phyloP scores from a whole-genome alignment of 495 filamentous ascomycete genomes.

The Cercophora scortea region DNA sequence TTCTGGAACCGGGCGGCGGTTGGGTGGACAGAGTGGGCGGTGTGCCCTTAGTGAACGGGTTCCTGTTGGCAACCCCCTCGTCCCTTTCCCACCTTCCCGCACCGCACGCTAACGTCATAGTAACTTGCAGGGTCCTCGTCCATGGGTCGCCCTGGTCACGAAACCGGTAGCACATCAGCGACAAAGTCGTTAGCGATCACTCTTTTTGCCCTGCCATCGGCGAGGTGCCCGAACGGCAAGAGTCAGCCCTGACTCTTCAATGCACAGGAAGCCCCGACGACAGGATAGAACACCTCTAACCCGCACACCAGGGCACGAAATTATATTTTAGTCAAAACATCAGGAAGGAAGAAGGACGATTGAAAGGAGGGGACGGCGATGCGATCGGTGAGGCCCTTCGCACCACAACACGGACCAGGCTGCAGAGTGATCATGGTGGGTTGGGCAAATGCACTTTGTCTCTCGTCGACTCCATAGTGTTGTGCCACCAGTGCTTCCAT shows the following conservation, averaged over 20 bases:
- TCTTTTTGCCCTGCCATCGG: constrained; percentile 16
- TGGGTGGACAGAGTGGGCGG: background rate
- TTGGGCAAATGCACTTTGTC: no score
- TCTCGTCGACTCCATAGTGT: no score
- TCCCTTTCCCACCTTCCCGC: background rate
- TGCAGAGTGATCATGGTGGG: no score
- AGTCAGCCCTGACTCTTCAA: background rate
- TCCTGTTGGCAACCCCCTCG: background rate
- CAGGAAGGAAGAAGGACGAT: no score
- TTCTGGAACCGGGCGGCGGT: background rate
- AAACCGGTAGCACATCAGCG: background rate
- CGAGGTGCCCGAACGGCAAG: background rate
- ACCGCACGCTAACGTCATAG: constrained; percentile 6
- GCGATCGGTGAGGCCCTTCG: no score
- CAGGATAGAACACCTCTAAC: no score
- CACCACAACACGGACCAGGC: no score
- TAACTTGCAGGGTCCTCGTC: constrained; percentile 5
- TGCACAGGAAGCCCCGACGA: no score
- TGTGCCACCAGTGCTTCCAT: no score
- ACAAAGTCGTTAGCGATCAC: constrained; percentile 8
- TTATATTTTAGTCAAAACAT: no score
- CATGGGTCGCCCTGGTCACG: background rate
- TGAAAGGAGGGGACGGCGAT: no score
- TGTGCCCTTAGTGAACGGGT: background rate
- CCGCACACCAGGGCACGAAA: no score